Evolutionary conservation across 2,329 filamentous ascomycete genomes (phyloP), one percentile per base, ranked within the genome.

Genomic region (Leptographium lundbergii): DNA sequence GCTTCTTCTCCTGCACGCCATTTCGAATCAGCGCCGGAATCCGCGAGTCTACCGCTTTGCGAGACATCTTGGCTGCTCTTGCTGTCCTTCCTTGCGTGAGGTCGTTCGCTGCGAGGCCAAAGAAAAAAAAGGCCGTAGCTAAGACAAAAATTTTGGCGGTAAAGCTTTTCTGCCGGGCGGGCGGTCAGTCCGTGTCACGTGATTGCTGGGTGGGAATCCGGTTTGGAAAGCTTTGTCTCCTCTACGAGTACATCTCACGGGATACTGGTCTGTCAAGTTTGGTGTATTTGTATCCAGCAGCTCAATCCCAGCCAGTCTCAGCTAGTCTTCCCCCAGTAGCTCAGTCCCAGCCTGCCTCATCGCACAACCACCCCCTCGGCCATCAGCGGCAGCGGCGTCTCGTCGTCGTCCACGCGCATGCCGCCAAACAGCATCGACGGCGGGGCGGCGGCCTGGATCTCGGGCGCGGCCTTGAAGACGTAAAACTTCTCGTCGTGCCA

Each of bases 1-100:
- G 84, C 77, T 97, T 97, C 82, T 96, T 96, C 73, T 96, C 91
- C 73, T 89, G 89, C 62, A 91, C 79, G 65, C 88, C 88, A 87
- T 96, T 96, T 71, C 86, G 84, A 69, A 96, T 92, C 67, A 96
- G 84, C 72, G 91, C 86, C 61, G 87, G 88, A 68, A 96, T 95
- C 73, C 91, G 88, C 75, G 88, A 88, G 74, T 96, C 91, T 73
- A 80, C 74, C 67, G 76, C 74, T 70, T 85, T 85, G 69, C 82
- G 81, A 70, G 79, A 75, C 82, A 83, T 83, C 57, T 69, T 77
- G 66, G 62, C 60, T 36, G n/a, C 10, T 36, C 9, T 29, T 54
- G 27, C 32, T 36, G 27, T 36, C 19, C 11, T 34, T 27, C 25
- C n/a, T n/a, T 34, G 63, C 1, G 36, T 34, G 22, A 13, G 5